Evolutionary conservation across 768 basidiomycete species (phyloP).

Genomic region (Termitomyces sp.): DNA sequence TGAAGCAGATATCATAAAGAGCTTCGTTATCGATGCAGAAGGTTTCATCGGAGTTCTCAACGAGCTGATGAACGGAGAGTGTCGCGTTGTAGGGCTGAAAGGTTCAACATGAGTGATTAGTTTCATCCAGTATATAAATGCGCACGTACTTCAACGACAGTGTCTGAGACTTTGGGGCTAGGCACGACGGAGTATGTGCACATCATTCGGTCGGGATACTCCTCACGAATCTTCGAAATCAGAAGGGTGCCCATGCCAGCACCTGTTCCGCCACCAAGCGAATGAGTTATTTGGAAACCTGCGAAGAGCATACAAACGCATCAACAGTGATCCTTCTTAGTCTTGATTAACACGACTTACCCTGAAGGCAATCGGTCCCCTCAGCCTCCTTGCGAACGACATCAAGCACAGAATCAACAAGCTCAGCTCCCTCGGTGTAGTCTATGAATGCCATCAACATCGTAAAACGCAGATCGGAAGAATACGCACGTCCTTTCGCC

Average conservation of each 20-base stretch:
- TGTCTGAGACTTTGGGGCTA: slow-evolving; percentile 95
- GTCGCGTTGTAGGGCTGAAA: slow-evolving; percentile 94
- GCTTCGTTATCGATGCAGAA: slow-evolving; percentile 99
- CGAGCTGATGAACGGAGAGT: slow-evolving; percentile 96
- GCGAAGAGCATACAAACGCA: slow-evolving; percentile 1
- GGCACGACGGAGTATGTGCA: slow-evolving; percentile 99
- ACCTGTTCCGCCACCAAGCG: slow-evolving; percentile 97
- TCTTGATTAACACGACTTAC: slow-evolving; percentile 33
- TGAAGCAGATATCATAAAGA: slow-evolving; percentile 98
- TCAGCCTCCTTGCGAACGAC: slow-evolving; percentile 99
- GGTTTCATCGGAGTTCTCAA: slow-evolving; percentile 99
- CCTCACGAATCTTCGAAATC: slow-evolving; percentile 98
- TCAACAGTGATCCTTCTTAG: slow-evolving; percentile 5
- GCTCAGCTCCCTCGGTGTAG: slow-evolving; percentile 95
- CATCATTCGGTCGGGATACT: slow-evolving; percentile 99
- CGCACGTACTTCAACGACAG: slow-evolving; percentile 87
- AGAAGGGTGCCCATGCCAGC: slow-evolving; percentile 99
- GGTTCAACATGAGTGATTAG: neutral
- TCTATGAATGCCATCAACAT: slow-evolving; percentile 33
- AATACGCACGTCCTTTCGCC: slow-evolving; percentile 95
- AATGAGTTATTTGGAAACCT: slow-evolving; percentile 99
- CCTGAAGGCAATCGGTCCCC: slow-evolving; percentile 94
- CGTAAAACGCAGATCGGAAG: neutral
- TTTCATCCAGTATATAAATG: neutral
- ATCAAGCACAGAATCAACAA: slow-evolving; percentile 96